Conservation (phyloP, 2,329 filamentous ascomycete species). For the Scolecobasidium constrictum region DNA sequence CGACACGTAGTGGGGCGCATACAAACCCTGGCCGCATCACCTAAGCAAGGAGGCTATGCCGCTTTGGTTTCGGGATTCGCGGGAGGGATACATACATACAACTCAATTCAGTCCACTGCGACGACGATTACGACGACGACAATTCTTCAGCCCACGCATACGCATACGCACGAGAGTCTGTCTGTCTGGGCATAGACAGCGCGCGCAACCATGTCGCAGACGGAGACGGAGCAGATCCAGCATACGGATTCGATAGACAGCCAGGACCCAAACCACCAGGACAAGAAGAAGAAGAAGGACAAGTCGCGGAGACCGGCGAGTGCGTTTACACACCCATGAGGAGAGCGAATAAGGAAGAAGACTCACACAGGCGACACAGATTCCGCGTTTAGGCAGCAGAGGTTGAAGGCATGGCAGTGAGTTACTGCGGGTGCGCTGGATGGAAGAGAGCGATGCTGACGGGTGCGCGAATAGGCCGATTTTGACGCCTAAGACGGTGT, state of each 20-base stretch:
- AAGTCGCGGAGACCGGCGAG: slow-evolving; percentile 90
- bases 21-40: too few relatives aligned
- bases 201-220: slow-evolving; percentile 10
- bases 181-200: too few relatives aligned
- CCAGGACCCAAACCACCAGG: slow-evolving; percentile 17
- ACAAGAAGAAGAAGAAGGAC: slow-evolving; percentile 66
- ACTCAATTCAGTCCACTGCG: too few relatives aligned
- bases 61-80: too few relatives aligned
- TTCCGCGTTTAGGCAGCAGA: slow-evolving; percentile 92
- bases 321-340: slow-evolving; percentile 31
- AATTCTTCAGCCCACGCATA: too few relatives aligned
- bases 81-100: too few relatives aligned
- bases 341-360: neutral
- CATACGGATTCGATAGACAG: slow-evolving; percentile 10
- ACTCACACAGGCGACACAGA: slow-evolving; percentile 40
- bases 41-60: too few relatives aligned
- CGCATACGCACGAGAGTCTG: too few relatives aligned
- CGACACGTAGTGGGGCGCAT: too few relatives aligned
- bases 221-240: slow-evolving; percentile 8
- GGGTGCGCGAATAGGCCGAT: slow-evolving; percentile 55
- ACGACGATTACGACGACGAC: too few relatives aligned
- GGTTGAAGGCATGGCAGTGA: slow-evolving; percentile 97
- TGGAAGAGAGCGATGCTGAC: neutral
- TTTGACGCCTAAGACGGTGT: slow-evolving; percentile 84
- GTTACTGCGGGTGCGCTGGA: slow-evolving; percentile 26